A percentile compares a stretch with the other conserved stretches of the same genome.
phyloP scores from a whole-genome alignment of 2,329 filamentous ascomycete genomes.

The Thermothelomyces thermophilus region DNA sequence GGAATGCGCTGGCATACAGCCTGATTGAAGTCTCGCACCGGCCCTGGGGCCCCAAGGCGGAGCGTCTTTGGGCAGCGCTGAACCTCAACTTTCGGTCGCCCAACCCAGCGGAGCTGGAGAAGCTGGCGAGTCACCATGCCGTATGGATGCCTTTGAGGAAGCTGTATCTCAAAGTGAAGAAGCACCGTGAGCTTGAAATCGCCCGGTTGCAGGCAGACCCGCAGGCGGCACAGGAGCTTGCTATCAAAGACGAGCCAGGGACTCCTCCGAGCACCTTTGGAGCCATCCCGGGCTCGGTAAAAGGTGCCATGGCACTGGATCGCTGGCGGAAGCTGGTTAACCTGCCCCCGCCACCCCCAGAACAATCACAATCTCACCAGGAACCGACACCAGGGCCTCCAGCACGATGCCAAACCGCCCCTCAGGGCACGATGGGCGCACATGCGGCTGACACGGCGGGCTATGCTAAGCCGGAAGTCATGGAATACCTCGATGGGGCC shows the following conservation, averaged over 20 bases:
- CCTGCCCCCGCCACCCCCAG: slow-evolving; percentile 21
- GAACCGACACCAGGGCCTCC: not conserved
- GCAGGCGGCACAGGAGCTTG: slow-evolving; percentile 43
- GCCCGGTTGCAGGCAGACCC: slow-evolving; percentile 42
- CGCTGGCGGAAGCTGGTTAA: slow-evolving; percentile 46
- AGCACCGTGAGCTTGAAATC: slow-evolving; percentile 46
- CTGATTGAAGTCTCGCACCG: slow-evolving; percentile 44
- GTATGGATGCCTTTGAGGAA: slow-evolving; percentile 50
- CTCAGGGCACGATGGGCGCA: not conserved
- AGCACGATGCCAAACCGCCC: slow-evolving; percentile 1
- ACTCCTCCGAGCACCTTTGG: slow-evolving; percentile 41
- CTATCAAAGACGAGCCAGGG: slow-evolving; percentile 42
- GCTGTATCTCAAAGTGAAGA: slow-evolving; percentile 46
- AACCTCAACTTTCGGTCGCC: slow-evolving; percentile 28
- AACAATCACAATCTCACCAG: not conserved
- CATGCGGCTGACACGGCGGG: not conserved
- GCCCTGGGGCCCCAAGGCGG: slow-evolving; percentile 39
- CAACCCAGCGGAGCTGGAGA: slow-evolving; percentile 38
- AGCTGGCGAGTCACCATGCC: slow-evolving; percentile 39
- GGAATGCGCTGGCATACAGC: slow-evolving; percentile 52
- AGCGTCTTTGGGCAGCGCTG: slow-evolving; percentile 43
- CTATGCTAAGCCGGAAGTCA: slow-evolving; percentile 13
- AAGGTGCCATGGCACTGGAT: slow-evolving; percentile 41
- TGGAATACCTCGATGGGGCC: slow-evolving; percentile 19
- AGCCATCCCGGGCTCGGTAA: slow-evolving; percentile 40